A percentile compares a stretch with the other conserved stretches of the same genome.
phyloP scores from a whole-genome alignment of 2,329 filamentous ascomycete species.

The Penicillium sp. region DNA sequence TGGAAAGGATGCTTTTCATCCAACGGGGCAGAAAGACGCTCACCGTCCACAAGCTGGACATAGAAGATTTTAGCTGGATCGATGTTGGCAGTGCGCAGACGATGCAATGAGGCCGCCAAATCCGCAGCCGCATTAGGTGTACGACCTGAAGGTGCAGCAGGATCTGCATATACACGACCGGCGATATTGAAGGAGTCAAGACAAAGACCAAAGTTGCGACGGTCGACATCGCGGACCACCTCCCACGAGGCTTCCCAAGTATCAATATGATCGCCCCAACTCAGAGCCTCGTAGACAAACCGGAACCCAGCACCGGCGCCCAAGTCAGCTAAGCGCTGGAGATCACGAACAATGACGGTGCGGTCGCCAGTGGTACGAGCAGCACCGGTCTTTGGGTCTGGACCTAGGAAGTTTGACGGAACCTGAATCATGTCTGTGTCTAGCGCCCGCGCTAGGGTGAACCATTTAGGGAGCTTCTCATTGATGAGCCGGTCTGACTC shows the following conservation, averaged over 20 bases:
- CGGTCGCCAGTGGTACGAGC: slow-evolving; percentile 36
- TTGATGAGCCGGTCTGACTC: slow-evolving; percentile 58
- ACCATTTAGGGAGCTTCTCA: slow-evolving; percentile 65
- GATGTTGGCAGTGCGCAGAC: slow-evolving; percentile 52
- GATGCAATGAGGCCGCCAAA: slow-evolving; percentile 54
- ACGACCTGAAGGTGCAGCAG: slow-evolving; percentile 52
- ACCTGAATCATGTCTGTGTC: slow-evolving; percentile 71
- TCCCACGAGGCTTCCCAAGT: slow-evolving; percentile 73
- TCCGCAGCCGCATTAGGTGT: slow-evolving; percentile 53
- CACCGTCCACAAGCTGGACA: slow-evolving; percentile 72
- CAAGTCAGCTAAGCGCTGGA: slow-evolving; percentile 61
- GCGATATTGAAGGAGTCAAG: slow-evolving; percentile 77
- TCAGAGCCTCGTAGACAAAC: slow-evolving; percentile 68
- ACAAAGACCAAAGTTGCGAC: slow-evolving; percentile 74
- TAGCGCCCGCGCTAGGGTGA: slow-evolving; percentile 61
- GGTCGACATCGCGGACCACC: slow-evolving; percentile 61
- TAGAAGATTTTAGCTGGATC: slow-evolving; percentile 67
- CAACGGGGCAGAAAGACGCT: slow-evolving; percentile 56
- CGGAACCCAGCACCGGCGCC: slow-evolving; percentile 46
- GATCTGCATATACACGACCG: slow-evolving; percentile 69
- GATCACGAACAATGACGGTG: slow-evolving; percentile 20
- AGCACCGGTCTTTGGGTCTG: slow-evolving; percentile 36
- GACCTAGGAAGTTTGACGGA: slow-evolving; percentile 64
- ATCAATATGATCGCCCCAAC: slow-evolving; percentile 67
- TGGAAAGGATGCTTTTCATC: slow-evolving; percentile 52